These are phyloP conservation scores for Corymbia citriodora DNA, from an alignment of 441 rosid species.

Conservation along the genomic window DNA sequence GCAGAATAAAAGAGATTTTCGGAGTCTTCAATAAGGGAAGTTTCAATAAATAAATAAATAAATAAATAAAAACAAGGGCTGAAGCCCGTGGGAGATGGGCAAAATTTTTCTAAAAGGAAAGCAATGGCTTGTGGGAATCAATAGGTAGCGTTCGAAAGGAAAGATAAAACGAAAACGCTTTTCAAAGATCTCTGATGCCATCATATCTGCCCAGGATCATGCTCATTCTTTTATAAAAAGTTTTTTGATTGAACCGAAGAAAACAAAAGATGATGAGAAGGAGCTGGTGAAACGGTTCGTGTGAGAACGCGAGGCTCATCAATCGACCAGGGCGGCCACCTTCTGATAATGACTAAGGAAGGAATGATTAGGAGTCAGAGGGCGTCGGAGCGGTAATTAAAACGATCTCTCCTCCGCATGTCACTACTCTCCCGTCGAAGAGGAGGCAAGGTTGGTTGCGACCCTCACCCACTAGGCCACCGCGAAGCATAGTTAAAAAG, in stretches of 20 bases:
- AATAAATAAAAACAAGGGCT: neutral
- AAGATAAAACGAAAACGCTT: no score
- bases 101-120: neutral
- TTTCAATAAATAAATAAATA: no score
- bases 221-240: neutral
- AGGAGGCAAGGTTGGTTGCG: neutral
- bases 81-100: neutral
- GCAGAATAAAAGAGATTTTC: neutral
- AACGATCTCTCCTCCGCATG: neutral
- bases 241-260: neutral
- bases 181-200: no score
- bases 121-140: neutral
- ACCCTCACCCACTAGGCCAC: neutral
- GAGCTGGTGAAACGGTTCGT: neutral
- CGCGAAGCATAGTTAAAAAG: neutral
- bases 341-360: no score
- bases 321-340: no score
- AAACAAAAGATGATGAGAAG: neutral
- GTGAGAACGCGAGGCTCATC: no score
- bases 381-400: neutral
- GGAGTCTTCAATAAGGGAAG: neutral
- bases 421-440: neutral
- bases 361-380: no score
- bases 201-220: no score
- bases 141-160: no score